Evolutionary conservation across 2,329 filamentous ascomycete genomes (phyloP).

Genomic region (Byssothecium circinans): DNA sequence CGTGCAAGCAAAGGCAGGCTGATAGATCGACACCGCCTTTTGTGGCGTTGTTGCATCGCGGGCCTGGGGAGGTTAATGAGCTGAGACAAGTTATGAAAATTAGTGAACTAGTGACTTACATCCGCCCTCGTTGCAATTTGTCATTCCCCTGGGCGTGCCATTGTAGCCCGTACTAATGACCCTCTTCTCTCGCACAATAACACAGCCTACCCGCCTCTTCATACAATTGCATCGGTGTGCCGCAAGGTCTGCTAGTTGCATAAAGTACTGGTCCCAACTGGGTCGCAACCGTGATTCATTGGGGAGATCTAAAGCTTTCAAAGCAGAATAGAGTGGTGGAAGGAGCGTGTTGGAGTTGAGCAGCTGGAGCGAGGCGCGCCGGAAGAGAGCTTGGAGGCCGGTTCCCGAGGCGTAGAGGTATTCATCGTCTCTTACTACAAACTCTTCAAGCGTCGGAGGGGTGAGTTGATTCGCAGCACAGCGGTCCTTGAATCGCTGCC

Average conservation of each 20-base stretch:
- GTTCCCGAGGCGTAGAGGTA: constrained; percentile 69
- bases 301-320: constrained; percentile 74
- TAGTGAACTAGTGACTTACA: constrained; percentile 54
- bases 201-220: constrained; percentile 94
- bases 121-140: constrained; percentile 90
- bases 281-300: constrained; percentile 80
- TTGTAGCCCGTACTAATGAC: constrained; percentile 98
- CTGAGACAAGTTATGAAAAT: neutral
- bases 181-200: constrained; percentile 80
- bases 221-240: constrained; percentile 94
- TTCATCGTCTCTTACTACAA: constrained; percentile 66
- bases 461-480: constrained; percentile 52
- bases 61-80: constrained; percentile 41
- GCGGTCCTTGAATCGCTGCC: constrained; percentile 71
- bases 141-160: constrained; percentile 85
- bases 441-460: constrained; percentile 59
- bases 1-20: constrained; percentile 95
- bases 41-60: constrained; percentile 77
- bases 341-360: constrained; percentile 80
- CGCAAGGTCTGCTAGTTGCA: constrained; percentile 90
- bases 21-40: constrained; percentile 72
- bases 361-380: constrained; percentile 79
- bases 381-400: constrained; percentile 75
- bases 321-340: constrained; percentile 69
- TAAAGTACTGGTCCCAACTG: constrained; percentile 97